Base-by-base conservation (phyloP, 345 rosid genomes). In the Dovyalis caffra region DNA sequence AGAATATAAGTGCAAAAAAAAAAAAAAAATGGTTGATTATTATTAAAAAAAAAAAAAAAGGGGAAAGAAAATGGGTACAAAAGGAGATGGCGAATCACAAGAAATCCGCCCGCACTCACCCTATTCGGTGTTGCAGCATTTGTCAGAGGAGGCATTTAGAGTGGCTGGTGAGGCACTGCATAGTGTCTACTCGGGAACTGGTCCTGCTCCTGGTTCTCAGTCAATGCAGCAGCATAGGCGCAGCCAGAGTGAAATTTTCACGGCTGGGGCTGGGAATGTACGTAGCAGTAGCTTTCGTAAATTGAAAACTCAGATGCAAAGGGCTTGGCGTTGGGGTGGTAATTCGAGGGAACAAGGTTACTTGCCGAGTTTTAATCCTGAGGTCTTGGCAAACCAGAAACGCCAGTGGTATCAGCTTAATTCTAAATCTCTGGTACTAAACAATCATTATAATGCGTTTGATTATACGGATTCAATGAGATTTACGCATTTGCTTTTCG, bases 381-480 rank as follows among this genome's bases (percentile, higher is more conserved):
- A 95, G 90, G 90, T 92, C 68, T 80, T 92, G 87, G 97, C 99
- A 16, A 89, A 91, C 84, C 99, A 92, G 79, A 95, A 95, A 81
- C 91, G 98, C 47, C 95, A 89, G 90, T 95, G 99, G 99, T 92
- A 90, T 78, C 98, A 89, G 92, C 88, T 88, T 74, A 94, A 92
- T 80, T 89, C 97, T 65, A 91, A 88, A 82, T 68, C 92, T 82
- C 74, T 70, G 97, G 99, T 93, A 90, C 64, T 73, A 40, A 71
- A 34, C 16, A 45, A 47, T 70, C 66, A 32, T n/a, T n/a, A n/a
- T n/a, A n/a, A n/a, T n/a, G n/a, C n/a, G n/a, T n/a, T n/a, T n/a
- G n/a, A n/a, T n/a, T n/a, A n/a, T n/a, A n/a, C n/a, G n/a, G n/a
- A n/a, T n/a, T n/a, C n/a, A n/a, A n/a, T 83, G 21, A 23, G 37